phyloP scores from a whole-genome alignment of 2,329 filamentous ascomycete species.

The Stemphylium vesicarium region DNA sequence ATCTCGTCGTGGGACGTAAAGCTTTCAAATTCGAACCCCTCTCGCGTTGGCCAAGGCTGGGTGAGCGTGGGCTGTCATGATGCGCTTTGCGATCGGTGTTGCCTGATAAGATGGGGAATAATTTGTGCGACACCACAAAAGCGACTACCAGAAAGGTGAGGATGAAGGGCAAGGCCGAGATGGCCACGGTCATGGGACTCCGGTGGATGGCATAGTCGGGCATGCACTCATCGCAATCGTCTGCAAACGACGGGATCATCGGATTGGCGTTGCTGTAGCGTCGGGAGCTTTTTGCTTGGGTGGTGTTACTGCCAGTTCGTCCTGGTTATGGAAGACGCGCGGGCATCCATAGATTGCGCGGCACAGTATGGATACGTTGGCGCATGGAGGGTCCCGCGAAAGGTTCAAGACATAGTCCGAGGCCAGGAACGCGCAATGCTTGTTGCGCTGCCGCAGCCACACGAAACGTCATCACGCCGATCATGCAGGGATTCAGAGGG shows the following conservation, averaged over 20 bases:
- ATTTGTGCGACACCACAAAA: conserved; percentile 66
- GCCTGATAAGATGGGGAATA: conserved; percentile 75
- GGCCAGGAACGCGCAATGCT: conserved; percentile 25
- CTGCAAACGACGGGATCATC: conserved; percentile 48
- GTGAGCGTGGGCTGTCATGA: conserved; percentile 67
- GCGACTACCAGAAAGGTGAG: conserved; percentile 71
- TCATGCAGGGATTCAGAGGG: conserved; percentile 16
- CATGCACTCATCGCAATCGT: conserved; percentile 64
- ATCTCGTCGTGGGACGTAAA: conserved; percentile 45
- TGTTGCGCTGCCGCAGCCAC: conserved; percentile 23
- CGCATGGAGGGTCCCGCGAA: conserved; percentile 6
- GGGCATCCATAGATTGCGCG: conserved; percentile 35
- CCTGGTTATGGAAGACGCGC: conserved; percentile 18
- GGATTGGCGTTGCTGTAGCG: conserved; percentile 12
- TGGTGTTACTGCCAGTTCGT: conserved; percentile 29
- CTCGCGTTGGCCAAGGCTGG: conserved; percentile 44
- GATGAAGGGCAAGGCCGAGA: conserved; percentile 72
- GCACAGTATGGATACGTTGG: conserved; percentile 17
- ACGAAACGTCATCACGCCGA: conserved; percentile 31
- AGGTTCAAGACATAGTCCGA: conserved; percentile 4
- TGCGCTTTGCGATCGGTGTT: conserved; percentile 63
- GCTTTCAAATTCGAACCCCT: conserved; percentile 43
- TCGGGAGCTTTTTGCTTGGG: conserved; percentile 12
- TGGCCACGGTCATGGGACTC: conserved; percentile 59
- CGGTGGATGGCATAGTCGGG: conserved; percentile 56